These are phyloP conservation scores for Paramyrothecium sp. DNA, from an alignment of 2,329 filamentous ascomycete genomes.

Conservation along the genomic window DNA sequence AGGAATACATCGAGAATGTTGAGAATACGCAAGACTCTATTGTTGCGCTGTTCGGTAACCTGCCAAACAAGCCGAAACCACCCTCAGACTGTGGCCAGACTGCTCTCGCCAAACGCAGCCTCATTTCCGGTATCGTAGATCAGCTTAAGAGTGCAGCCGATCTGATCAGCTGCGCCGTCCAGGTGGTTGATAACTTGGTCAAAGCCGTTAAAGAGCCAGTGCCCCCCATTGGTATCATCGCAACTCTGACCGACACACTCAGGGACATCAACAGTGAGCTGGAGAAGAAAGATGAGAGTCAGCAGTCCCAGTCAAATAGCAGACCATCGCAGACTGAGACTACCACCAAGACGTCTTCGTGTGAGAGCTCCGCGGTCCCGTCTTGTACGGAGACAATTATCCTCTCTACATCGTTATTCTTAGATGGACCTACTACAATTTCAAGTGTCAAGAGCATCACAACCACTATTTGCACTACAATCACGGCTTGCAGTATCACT, in stretches of 20 bases:
- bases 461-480: constrained; percentile 1
- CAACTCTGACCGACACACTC: constrained; percentile 9
- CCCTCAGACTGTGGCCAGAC: constrained; percentile 2
- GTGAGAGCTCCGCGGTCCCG: background rate
- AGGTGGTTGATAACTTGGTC: constrained; percentile 2
- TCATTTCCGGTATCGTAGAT: constrained; percentile 6
- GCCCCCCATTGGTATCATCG: constrained; percentile 4
- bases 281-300: constrained; percentile 6
- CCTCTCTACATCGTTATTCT: constrained; percentile 3
- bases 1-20: constrained; percentile 7
- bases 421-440: background rate
- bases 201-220: constrained; percentile 4
- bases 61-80: constrained; percentile 6
- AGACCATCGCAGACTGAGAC: background rate
- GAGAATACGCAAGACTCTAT: constrained; percentile 7
- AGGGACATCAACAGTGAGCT: constrained; percentile 9
- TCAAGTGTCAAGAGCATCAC: constrained; percentile 4
- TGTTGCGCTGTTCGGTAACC: constrained; percentile 3
- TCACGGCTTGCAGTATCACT: constrained; percentile 1
- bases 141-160: background rate
- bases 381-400: constrained; percentile 4
- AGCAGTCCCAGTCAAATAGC: background rate
- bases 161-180: constrained; percentile 1
- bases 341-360: background rate
- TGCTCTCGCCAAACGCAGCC: constrained; percentile 6